Percentiles rank a stretch among this genome's conserved stretches.
phyloP scores from a whole-genome alignment of 768 basidiomycete species.

The Arthromyces matolae region DNA sequence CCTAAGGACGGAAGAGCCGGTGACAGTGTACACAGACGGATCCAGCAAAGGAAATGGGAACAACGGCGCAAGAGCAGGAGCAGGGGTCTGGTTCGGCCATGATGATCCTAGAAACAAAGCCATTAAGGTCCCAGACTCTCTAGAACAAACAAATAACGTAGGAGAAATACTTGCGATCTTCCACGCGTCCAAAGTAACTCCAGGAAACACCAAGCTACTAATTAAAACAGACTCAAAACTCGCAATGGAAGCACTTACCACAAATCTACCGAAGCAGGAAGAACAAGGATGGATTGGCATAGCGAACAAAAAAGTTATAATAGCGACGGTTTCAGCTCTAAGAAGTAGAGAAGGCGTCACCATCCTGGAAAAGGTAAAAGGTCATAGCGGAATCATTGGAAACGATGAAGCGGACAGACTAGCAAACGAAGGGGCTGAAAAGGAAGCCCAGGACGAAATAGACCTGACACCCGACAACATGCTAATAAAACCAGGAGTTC shows the following conservation, averaged over 20 bases:
- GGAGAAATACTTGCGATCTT: not conserved
- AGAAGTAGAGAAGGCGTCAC: not conserved
- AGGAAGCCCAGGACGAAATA: not conserved
- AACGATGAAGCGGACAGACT: too few species aligned
- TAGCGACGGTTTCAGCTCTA: not conserved
- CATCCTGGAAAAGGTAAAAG: too few species aligned
- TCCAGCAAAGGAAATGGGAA: not conserved
- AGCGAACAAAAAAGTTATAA: not conserved
- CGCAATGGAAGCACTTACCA: not conserved
- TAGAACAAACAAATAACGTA: not conserved
- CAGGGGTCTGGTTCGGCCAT: too few species aligned
- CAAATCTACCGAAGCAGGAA: not conserved
- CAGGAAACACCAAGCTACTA: not conserved
- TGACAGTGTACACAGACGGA: too few species aligned
- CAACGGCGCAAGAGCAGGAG: not conserved
- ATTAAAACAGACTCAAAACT: not conserved
- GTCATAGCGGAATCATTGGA: too few species aligned
- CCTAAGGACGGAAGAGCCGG: not conserved
- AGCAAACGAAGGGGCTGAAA: too few species aligned
- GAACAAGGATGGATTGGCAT: not conserved
- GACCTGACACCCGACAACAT: not conserved
- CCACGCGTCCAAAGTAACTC: not conserved
- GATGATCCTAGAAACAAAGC: too few species aligned
- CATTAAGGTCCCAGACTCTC: not conserved
- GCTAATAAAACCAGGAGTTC: not conserved